Conservation (phyloP, 371 early-diverging fungal genomes). For the Rhizopus arrhizus region DNA sequence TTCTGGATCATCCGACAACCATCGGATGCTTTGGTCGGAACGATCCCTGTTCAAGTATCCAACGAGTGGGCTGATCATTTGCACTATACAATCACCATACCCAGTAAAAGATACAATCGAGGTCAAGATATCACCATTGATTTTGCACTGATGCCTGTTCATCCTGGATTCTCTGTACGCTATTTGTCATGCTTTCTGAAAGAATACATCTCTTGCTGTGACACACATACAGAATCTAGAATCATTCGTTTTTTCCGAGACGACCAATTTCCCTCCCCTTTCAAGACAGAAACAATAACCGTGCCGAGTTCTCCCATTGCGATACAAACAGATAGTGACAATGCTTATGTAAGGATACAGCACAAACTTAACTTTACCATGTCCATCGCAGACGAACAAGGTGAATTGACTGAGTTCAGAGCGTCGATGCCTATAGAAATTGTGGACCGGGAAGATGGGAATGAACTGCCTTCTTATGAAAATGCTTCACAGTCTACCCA, state of each 20-base stretch:
- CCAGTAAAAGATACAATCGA: conserved; percentile 24
- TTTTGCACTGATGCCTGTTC: conserved; percentile 24
- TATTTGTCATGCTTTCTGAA: conserved; percentile 41
- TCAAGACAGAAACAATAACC: conserved; percentile 26
- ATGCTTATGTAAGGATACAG: conserved; percentile 31
- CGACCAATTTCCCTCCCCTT: conserved; percentile 33
- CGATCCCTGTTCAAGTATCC: conserved; percentile 23
- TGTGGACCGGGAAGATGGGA: conserved; percentile 9
- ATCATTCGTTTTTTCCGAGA: conserved; percentile 42
- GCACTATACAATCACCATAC: conserved; percentile 29
- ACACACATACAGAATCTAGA: conserved; percentile 32
- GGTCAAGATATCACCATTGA: conserved; percentile 42
- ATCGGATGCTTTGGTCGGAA: background rate
- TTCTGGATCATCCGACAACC: conserved; percentile 21
- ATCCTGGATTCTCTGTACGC: conserved; percentile 28
- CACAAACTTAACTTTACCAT: conserved; percentile 45
- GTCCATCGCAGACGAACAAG: conserved; percentile 32
- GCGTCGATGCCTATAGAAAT: conserved; percentile 39
- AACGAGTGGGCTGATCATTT: conserved; percentile 36
- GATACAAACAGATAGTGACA: conserved; percentile 34
- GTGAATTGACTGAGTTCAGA: conserved; percentile 35
- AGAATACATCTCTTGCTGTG: conserved; percentile 36
- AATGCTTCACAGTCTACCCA: conserved; percentile 27
- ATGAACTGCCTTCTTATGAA: conserved; percentile 38
- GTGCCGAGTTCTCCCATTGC: conserved; percentile 30